A percentile compares a stretch with the other conserved stretches of the same genome.
Conservation (phyloP, 2,329 filamentous ascomycete species). For the Pseudogymnoascus sp. region DNA sequence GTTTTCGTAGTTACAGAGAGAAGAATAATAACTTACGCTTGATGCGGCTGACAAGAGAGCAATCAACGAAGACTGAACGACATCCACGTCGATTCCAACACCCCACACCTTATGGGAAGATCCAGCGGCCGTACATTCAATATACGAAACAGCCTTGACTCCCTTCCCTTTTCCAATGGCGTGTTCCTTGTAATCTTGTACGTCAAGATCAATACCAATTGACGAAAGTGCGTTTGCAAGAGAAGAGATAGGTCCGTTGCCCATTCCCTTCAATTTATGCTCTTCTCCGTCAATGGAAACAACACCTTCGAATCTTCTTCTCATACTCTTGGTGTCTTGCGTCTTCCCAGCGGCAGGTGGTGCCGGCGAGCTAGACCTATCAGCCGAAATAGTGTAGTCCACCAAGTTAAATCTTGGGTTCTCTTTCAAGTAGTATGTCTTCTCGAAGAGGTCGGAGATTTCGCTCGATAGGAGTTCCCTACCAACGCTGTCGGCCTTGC, state of each 20-base stretch:
- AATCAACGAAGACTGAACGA: constrained; percentile 81
- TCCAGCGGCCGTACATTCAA: constrained; percentile 70
- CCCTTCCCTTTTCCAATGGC: constrained; percentile 74
- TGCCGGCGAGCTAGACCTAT: constrained; percentile 69
- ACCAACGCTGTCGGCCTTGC: constrained; percentile 68
- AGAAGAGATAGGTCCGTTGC: constrained; percentile 86
- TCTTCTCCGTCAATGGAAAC: constrained; percentile 76
- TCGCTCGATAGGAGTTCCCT: constrained; percentile 79
- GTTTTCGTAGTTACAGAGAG: constrained; percentile 13
- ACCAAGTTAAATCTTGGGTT: constrained; percentile 81
- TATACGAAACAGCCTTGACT: constrained; percentile 91
- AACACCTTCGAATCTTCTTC: constrained; percentile 77
- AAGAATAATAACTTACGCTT: constrained; percentile 55
- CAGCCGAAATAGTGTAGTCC: constrained; percentile 85
- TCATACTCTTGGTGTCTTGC: constrained; percentile 68
- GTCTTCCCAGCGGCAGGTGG: constrained; percentile 63
- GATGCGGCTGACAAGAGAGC: constrained; percentile 79
- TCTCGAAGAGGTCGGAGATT: constrained; percentile 81
- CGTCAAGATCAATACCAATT: constrained; percentile 80
- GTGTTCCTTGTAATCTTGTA: constrained; percentile 94
- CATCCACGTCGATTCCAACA: constrained; percentile 85
- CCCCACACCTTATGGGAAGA: constrained; percentile 75
- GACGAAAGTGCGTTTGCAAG: constrained; percentile 72
- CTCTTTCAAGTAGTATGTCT: constrained; percentile 74
- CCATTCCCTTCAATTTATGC: constrained; percentile 68